Conservation (phyloP, 2,329 filamentous ascomycete species). For the Colletotrichum gloeosporioides region DNA sequence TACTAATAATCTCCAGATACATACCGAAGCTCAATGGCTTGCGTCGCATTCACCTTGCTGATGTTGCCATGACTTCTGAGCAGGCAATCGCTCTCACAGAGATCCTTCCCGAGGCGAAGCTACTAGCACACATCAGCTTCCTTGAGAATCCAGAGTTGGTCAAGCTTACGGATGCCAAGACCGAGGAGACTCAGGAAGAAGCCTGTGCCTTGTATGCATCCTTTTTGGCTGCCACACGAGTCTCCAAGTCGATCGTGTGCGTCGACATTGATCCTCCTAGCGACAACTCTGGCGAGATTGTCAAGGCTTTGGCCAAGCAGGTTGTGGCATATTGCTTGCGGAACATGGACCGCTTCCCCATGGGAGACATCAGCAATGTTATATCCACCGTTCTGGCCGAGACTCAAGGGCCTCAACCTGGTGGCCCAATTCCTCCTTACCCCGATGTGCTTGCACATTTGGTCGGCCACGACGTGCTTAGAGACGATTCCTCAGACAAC, state of each 20-base stretch:
- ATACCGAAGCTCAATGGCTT: slow-evolving; percentile 79
- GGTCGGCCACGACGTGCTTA: slow-evolving; percentile 71
- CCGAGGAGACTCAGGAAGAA: slow-evolving; percentile 85
- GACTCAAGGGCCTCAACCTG: slow-evolving; percentile 27
- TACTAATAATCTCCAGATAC: slow-evolving; percentile 53
- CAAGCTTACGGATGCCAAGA: slow-evolving; percentile 74
- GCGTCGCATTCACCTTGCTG: slow-evolving; percentile 85
- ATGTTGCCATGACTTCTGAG: slow-evolving; percentile 83
- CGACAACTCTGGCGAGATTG: slow-evolving; percentile 82
- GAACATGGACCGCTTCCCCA: slow-evolving; percentile 83
- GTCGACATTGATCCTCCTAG: slow-evolving; percentile 91
- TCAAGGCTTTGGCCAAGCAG: slow-evolving; percentile 90
- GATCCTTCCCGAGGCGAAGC: slow-evolving; percentile 82
- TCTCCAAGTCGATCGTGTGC: slow-evolving; percentile 84
- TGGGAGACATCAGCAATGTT: slow-evolving; percentile 61
- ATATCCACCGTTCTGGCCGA: slow-evolving; percentile 46
- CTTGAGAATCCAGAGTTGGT: slow-evolving; percentile 79
- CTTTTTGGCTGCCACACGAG: slow-evolving; percentile 82
- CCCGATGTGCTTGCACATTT: slow-evolving; percentile 88
- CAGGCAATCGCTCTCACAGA: slow-evolving; percentile 92
- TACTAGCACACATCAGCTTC: slow-evolving; percentile 85
- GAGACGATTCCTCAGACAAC: slow-evolving; percentile 61
- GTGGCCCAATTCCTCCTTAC: slow-evolving; percentile 48
- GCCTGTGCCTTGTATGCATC: slow-evolving; percentile 94
- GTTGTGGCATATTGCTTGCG: slow-evolving; percentile 93